Conservation (phyloP, 1,139 yeast genomes). For the Geotrichum aggregatum region DNA sequence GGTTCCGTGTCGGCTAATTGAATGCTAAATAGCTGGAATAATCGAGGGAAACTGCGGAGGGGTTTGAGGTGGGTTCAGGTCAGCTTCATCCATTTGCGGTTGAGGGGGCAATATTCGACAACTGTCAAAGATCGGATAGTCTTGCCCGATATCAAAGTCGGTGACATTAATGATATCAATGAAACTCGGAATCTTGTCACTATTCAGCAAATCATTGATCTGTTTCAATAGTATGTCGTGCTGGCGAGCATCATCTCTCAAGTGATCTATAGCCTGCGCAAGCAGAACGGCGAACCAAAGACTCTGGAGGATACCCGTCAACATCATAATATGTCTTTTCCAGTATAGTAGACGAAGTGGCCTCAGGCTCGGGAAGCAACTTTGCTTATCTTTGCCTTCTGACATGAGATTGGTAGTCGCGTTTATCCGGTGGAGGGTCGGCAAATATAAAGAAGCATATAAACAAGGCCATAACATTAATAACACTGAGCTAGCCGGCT, state of each 20-base stretch:
- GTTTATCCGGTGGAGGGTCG: conserved; percentile 47
- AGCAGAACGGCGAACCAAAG: conserved; percentile 93
- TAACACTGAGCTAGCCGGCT: conserved; percentile 77
- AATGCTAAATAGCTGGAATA: neutral
- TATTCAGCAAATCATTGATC: conserved; percentile 51
- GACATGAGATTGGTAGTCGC: conserved; percentile 31
- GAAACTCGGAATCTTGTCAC: conserved; percentile 67
- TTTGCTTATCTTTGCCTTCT: conserved; percentile 34
- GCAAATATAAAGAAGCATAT: conserved; percentile 87
- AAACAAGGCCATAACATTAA: conserved; percentile 64
- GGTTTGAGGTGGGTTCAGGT: conserved; percentile 20
- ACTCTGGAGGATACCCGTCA: conserved; percentile 78
- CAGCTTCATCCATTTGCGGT: conserved; percentile 22
- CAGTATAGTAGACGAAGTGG: conserved; percentile 48
- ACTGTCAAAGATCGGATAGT: conserved; percentile 90
- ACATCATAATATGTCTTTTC: conserved; percentile 94
- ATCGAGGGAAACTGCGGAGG: conserved; percentile 33
- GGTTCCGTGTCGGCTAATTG: conserved; percentile 6
- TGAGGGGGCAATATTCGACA: conserved; percentile 60
- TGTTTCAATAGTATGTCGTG: conserved; percentile 82
- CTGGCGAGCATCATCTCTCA: conserved; percentile 77
- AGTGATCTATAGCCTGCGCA: conserved; percentile 85
- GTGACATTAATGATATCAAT: conserved; percentile 74
- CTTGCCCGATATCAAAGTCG: conserved; percentile 90
- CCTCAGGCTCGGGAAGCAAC: conserved; percentile 33